A percentile compares a stretch with the other conserved stretches of the same genome.
These are phyloP conservation scores for Penicillium psychrosexuale DNA, from an alignment of 2,329 filamentous ascomycete genomes.

Conservation along the genomic window DNA sequence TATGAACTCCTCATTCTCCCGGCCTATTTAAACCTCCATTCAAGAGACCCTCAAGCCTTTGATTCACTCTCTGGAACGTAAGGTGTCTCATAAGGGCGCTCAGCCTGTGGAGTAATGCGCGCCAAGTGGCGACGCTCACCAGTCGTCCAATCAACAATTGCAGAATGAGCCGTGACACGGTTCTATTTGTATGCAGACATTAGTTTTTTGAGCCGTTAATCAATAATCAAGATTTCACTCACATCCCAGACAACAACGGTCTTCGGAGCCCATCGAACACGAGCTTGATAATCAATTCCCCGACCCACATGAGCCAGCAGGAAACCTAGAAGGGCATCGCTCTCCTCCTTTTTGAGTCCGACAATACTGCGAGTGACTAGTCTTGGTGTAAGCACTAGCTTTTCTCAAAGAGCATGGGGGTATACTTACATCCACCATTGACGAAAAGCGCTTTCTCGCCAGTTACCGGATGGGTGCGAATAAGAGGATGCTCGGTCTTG, in stretches of 20 bases:
- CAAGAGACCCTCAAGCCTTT: not conserved
- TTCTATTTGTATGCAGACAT: constrained; percentile 24
- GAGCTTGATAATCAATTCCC: constrained; percentile 25
- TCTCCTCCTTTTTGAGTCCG: constrained; percentile 45
- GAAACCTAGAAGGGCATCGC: constrained; percentile 36
- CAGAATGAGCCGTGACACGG: constrained; percentile 38
- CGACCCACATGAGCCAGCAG: constrained; percentile 20
- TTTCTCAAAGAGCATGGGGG: not conserved
- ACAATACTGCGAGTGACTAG: constrained; percentile 39
- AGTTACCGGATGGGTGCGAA: constrained; percentile 46
- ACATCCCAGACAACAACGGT: constrained; percentile 40
- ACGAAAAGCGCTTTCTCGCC: constrained; percentile 38
- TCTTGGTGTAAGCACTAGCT: constrained; percentile 21
- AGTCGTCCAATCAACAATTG: constrained; percentile 32
- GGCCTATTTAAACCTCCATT: not conserved
- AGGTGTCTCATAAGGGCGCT: constrained; percentile 25
- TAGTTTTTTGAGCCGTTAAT: constrained; percentile 27
- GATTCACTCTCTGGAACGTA: constrained; percentile 3
- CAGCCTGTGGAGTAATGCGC: constrained; percentile 30
- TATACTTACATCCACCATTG: constrained; percentile 28
- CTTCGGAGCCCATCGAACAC: constrained; percentile 26
- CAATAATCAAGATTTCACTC: constrained; percentile 34
- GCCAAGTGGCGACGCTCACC: constrained; percentile 30
- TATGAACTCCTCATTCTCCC: not conserved
- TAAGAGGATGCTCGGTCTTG: constrained; percentile 67